phyloP scores from a whole-genome alignment of 805 yeast genomes.

The Teunomyces lycoperdinae region DNA sequence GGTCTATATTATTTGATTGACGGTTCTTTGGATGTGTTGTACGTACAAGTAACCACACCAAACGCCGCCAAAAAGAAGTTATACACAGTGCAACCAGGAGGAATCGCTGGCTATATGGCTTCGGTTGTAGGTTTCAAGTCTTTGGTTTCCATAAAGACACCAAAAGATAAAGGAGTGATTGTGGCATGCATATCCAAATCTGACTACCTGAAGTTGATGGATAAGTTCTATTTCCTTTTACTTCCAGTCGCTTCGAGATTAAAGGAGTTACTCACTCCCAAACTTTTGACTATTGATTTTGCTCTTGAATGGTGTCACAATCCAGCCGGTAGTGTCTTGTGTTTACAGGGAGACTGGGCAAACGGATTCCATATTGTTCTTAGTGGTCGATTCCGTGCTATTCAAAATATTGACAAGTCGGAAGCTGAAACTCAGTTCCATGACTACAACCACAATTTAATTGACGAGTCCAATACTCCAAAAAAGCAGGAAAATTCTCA shows the following conservation, averaged over 20 bases:
- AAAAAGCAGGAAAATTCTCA: slow-evolving; percentile 22
- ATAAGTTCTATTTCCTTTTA: slow-evolving; percentile 71
- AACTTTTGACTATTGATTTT: slow-evolving; percentile 75
- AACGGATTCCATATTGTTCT: slow-evolving; percentile 87
- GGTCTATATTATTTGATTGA: slow-evolving; percentile 81
- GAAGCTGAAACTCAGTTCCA: slow-evolving; percentile 6
- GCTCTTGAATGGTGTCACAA: slow-evolving; percentile 94
- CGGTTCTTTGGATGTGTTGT: slow-evolving; percentile 64
- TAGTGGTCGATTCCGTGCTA: slow-evolving; percentile 81
- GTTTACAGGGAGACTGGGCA: slow-evolving; percentile 80
- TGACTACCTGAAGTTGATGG: slow-evolving; percentile 63
- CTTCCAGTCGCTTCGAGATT: slow-evolving; percentile 74
- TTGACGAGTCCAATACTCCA: slow-evolving; percentile 17
- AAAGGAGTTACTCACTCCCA: slow-evolving; percentile 61
- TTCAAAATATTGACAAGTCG: slow-evolving; percentile 17
- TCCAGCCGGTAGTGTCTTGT: slow-evolving; percentile 79
- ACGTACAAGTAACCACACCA: slow-evolving; percentile 29
- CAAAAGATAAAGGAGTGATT: slow-evolving; percentile 54
- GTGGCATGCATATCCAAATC: slow-evolving; percentile 66
- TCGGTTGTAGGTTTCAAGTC: slow-evolving; percentile 78
- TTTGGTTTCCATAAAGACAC: slow-evolving; percentile 65
- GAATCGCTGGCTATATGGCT: slow-evolving; percentile 84
- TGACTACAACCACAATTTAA: slow-evolving; percentile 13
- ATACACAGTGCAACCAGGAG: slow-evolving; percentile 69
- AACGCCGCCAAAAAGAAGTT: slow-evolving; percentile 29